A percentile compares a stretch with the other conserved stretches of the same genome.
These are phyloP conservation scores for Rutstroemia sp. DNA, from an alignment of 2,329 filamentous ascomycete species.

Conservation along the genomic window DNA sequence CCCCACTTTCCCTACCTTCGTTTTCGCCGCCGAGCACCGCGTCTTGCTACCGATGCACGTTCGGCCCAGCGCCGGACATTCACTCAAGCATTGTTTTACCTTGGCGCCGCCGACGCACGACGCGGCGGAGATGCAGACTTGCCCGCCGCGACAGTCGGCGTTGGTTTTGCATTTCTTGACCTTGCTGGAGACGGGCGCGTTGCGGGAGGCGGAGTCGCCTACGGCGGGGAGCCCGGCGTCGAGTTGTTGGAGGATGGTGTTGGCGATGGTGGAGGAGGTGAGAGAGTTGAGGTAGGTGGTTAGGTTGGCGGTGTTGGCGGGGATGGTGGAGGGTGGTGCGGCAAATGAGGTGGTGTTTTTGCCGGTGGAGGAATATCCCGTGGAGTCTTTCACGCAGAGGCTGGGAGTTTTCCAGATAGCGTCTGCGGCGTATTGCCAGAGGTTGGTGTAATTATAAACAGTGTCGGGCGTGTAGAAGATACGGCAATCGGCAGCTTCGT, in stretches of 20 bases:
- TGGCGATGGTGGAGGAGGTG: slow-evolving; percentile 3
- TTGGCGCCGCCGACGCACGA: background rate
- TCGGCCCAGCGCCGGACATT: background rate
- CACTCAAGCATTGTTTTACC: slow-evolving; percentile 1
- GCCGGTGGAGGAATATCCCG: slow-evolving; percentile 9
- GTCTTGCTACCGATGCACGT: background rate
- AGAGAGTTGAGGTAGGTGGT: slow-evolving; percentile 2
- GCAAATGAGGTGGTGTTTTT: background rate
- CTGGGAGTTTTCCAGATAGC: slow-evolving; percentile 33
- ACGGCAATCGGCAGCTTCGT: slow-evolving; percentile 53
- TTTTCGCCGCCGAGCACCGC: background rate
- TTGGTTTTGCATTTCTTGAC: background rate
- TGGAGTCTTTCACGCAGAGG: slow-evolving; percentile 25
- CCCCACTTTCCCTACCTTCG: background rate
- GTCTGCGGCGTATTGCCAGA: slow-evolving; percentile 41
- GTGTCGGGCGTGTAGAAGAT: slow-evolving; percentile 51
- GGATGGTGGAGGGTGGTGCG: background rate
- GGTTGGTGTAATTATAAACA: slow-evolving; percentile 37
- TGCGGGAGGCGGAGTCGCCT: background rate
- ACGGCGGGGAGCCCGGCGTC: background rate
- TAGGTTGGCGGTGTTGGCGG: background rate
- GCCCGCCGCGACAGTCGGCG: background rate
- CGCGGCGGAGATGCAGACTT: background rate
- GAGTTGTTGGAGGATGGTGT: slow-evolving; percentile 3
- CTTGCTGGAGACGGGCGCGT: background rate